Evolutionary conservation across 2,329 filamentous ascomycete species (phyloP).

Genomic region (Ascochyta viciae-villosae): DNA sequence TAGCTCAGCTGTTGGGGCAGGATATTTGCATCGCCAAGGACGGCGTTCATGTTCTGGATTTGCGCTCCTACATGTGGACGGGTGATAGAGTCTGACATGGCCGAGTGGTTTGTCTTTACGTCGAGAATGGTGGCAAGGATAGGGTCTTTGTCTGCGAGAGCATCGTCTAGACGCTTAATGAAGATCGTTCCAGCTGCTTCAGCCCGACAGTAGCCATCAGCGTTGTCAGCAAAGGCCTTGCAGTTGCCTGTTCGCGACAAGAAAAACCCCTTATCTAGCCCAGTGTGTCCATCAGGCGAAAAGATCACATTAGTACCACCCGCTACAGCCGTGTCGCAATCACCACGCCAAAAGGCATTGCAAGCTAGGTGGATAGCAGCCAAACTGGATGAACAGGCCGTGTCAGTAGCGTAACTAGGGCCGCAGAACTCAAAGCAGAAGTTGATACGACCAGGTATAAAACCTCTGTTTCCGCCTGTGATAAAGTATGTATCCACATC

Average conservation of each 20-base stretch:
- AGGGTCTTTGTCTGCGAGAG: conserved; percentile 44
- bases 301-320: conserved; percentile 32
- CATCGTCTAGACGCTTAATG: conserved; percentile 41
- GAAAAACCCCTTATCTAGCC: conserved; percentile 29
- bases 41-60: too few species aligned
- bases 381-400: conserved; percentile 48
- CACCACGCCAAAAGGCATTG: conserved; percentile 33
- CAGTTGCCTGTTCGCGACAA: conserved; percentile 28
- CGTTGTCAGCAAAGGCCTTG: conserved; percentile 35
- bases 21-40: conserved; percentile 29
- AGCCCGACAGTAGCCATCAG: conserved; percentile 44
- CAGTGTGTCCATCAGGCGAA: conserved; percentile 41
- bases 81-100: conserved; percentile 40
- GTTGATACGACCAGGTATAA: conserved; percentile 60
- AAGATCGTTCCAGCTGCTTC: conserved; percentile 37
- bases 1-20: conserved; percentile 15
- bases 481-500: conserved; percentile 63
- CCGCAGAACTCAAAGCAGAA: conserved; percentile 45
- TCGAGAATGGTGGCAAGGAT: conserved; percentile 21
- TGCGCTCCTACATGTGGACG: conserved; percentile 11
- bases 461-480: conserved; percentile 60
- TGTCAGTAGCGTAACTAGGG: conserved; percentile 52
- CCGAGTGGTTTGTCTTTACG: neutral
- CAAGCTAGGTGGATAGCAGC: conserved; percentile 34
- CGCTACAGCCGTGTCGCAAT: conserved; percentile 33